Conservation (phyloP, 129 eudicot species). For the Chrysanthemum seticuspe region DNA sequence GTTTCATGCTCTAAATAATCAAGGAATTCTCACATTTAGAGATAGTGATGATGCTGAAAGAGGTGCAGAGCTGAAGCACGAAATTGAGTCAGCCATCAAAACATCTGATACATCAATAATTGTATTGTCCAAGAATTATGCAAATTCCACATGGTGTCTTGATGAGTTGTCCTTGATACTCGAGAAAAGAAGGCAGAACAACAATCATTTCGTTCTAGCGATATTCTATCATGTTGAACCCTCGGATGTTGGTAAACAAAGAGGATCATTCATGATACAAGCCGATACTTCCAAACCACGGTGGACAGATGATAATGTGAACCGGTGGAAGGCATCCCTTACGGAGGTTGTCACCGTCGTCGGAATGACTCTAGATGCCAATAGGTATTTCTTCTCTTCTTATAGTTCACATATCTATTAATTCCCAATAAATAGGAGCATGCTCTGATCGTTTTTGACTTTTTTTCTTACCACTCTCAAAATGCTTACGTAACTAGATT, state of each 20-base stretch:
- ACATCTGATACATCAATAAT: slow-evolving; percentile 5
- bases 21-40: neutral
- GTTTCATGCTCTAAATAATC: neutral
- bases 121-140: slow-evolving; percentile 5
- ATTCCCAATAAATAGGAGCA: too few species aligned
- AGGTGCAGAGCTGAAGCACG: slow-evolving; percentile 11
- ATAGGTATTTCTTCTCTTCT: too few species aligned
- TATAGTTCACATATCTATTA: too few species aligned
- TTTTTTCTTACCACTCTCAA: too few species aligned
- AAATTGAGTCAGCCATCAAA: slow-evolving; percentile 3
- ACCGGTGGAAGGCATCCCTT: slow-evolving; percentile 3
- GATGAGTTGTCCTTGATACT: slow-evolving; percentile 6
- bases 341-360: neutral
- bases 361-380: too few species aligned
- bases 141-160: slow-evolving; percentile 18
- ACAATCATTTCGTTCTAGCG: slow-evolving; percentile 7
- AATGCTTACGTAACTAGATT: too few species aligned
- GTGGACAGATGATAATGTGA: slow-evolving; percentile 4
- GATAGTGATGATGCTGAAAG: slow-evolving; percentile 3
- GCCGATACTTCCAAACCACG: neutral
- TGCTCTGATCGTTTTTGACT: too few species aligned
- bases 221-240: slow-evolving; percentile 4
- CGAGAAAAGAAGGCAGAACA: neutral
- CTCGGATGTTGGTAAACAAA: slow-evolving; percentile 4
- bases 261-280: neutral